Evolutionary conservation across 305 asterid species (phyloP).

Genomic region (Solanum hybrid): DNA sequence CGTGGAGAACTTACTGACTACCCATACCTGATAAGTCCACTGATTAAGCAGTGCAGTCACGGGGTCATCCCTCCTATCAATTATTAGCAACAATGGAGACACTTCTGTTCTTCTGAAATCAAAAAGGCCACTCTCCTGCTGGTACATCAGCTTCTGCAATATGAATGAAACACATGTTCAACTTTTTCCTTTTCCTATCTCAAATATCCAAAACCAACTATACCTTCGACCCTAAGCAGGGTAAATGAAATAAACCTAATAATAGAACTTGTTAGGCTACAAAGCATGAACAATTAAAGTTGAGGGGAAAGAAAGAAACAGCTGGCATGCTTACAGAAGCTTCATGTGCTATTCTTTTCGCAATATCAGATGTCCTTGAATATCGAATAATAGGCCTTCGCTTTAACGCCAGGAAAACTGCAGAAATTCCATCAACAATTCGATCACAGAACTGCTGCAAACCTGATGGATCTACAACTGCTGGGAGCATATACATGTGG

Average conservation of each 20-base stretch:
- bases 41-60: conserved; percentile 93
- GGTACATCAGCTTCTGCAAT: conserved; percentile 95
- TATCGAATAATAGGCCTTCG: conserved; percentile 87
- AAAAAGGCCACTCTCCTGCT: conserved; percentile 92
- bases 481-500: conserved; percentile 86
- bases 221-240: neutral
- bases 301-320: neutral
- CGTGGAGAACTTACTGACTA: conserved; percentile 7
- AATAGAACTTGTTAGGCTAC: neutral
- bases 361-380: conserved; percentile 83
- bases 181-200: neutral
- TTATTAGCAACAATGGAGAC: conserved; percentile 80
- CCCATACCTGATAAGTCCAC: conserved; percentile 93
- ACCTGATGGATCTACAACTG: conserved; percentile 83
- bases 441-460: conserved; percentile 75
- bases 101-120: conserved; percentile 92
- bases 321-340: conserved; percentile 51
- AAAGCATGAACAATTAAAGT: neutral
- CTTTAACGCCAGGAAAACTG: conserved; percentile 76
- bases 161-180: conserved; percentile 15
- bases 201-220: neutral
- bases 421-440: conserved; percentile 85
- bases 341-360: conserved; percentile 91
- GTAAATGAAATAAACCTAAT: neutral
- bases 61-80: conserved; percentile 97